Conservation (phyloP, 2,329 filamentous ascomycete genomes). For the Xylaria sp. region DNA sequence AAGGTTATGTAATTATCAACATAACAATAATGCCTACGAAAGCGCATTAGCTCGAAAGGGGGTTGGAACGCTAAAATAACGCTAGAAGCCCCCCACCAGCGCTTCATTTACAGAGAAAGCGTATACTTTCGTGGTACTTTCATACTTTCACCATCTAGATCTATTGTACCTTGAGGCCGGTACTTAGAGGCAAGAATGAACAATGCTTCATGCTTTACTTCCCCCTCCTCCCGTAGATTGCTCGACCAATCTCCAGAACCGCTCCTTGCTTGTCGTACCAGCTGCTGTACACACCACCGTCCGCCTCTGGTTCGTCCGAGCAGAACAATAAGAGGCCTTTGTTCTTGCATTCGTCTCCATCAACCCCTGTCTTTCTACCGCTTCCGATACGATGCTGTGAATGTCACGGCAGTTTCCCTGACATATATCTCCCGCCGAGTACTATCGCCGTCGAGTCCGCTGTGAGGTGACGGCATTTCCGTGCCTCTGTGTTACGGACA, state of each 20-base stretch:
- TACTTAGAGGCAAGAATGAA: constrained; percentile 4
- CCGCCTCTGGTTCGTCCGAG: constrained; percentile 1
- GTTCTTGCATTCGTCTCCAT: neutral
- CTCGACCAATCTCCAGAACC: neutral
- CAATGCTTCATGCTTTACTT: neutral
- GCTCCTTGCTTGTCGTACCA: neutral
- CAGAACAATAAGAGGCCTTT: neutral
- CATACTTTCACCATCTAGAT: neutral
- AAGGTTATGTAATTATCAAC: constrained; percentile 1
- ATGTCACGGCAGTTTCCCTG: neutral
- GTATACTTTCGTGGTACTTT: constrained; percentile 7
- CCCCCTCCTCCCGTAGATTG: neutral
- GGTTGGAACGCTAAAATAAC: neutral
- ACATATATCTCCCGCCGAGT: neutral
- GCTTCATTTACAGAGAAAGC: neutral
- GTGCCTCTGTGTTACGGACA: constrained; percentile 9
- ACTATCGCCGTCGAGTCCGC: neutral
- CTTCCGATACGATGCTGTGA: constrained; percentile 17
- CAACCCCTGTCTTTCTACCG: neutral
- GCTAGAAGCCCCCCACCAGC: neutral
- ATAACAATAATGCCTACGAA: neutral
- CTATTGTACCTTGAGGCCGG: neutral
- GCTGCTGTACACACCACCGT: neutral
- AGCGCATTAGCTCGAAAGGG: neutral
- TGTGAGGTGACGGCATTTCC: constrained; percentile 13